Conservation (phyloP, 495 filamentous ascomycete genomes). For the Viridothelium virens region DNA sequence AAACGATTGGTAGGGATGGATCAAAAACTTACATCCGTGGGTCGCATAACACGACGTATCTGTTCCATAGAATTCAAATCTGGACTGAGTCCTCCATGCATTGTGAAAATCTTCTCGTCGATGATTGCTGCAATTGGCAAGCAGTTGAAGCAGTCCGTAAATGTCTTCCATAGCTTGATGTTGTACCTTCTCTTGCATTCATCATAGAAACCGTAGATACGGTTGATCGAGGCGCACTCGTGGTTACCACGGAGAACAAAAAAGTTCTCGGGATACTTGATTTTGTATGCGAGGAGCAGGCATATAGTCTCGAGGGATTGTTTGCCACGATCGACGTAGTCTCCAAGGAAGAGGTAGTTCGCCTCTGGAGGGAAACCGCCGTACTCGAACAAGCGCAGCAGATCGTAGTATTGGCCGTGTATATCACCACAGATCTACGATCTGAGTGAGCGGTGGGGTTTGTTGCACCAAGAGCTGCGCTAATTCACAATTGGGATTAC, state of each 20-base stretch:
- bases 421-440: constrained; percentile 96
- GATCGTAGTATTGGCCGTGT: constrained; percentile 98
- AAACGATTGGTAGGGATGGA: constrained; percentile 7
- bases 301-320: constrained; percentile 99
- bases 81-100: constrained; percentile 96
- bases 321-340: constrained; percentile 98
- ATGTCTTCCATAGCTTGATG: constrained; percentile 99
- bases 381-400: constrained; percentile 95
- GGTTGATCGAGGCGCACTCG: constrained; percentile 99
- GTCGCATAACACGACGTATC: constrained; percentile 96
- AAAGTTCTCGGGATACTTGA: constrained; percentile 99
- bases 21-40: constrained; percentile 76
- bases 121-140: constrained; percentile 99
- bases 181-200: constrained; percentile 99
- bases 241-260: constrained; percentile 98
- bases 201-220: constrained; percentile 99
- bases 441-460: constrained; percentile 10
- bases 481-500: background rate
- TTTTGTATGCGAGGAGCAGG: constrained; percentile 96
- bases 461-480: background rate
- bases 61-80: constrained; percentile 99
- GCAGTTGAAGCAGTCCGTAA: constrained; percentile 99
- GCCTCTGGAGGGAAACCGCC: constrained; percentile 97
- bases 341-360: constrained; percentile 98
- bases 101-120: constrained; percentile 99